phyloP scores from a whole-genome alignment of 306 rosid genomes.

The Dalbergia cochinchinensis region DNA sequence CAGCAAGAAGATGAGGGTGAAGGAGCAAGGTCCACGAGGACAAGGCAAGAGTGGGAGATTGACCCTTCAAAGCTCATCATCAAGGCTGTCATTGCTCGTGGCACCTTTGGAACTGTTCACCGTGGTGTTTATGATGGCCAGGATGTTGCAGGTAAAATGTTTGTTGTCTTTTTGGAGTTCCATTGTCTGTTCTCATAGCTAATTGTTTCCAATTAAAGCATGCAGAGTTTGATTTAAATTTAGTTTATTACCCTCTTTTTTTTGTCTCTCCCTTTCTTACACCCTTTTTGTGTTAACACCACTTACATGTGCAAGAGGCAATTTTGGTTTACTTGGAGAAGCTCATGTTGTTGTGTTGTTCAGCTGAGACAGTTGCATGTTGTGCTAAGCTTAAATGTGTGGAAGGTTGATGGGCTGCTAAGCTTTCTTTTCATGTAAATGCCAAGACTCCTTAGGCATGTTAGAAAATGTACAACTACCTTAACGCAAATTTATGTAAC shows the following conservation, averaged over 20 bases:
- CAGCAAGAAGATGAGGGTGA: constrained; percentile 60
- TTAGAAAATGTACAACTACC: constrained; percentile 12
- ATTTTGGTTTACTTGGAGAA: constrained; percentile 41
- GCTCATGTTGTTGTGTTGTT: constrained; percentile 23
- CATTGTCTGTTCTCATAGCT: constrained; percentile 26
- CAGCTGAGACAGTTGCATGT: constrained; percentile 25
- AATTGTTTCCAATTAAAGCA: constrained; percentile 15
- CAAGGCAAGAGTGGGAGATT: constrained; percentile 97
- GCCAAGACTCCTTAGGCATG: constrained; percentile 26
- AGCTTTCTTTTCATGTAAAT: constrained; percentile 34
- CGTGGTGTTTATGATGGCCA: constrained; percentile 92
- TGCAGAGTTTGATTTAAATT: constrained; percentile 31
- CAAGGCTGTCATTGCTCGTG: constrained; percentile 90
- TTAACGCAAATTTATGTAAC: constrained; percentile 32
- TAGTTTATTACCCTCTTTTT: background rate
- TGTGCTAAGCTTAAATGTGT: constrained; percentile 16
- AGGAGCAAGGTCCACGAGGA: constrained; percentile 55
- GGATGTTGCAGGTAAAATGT: constrained; percentile 86
- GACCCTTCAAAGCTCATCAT: constrained; percentile 88
- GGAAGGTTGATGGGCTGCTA: constrained; percentile 6
- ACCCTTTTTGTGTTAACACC: constrained; percentile 22
- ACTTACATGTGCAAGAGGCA: constrained; percentile 27
- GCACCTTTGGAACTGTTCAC: constrained; percentile 98
- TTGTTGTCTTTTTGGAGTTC: constrained; percentile 22
- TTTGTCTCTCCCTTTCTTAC: constrained; percentile 25